Evolutionary conservation across 139 green algal species (phyloP), one percentile per base, ranked within the genome.

Genomic region (Trebouxia sp.): DNA sequence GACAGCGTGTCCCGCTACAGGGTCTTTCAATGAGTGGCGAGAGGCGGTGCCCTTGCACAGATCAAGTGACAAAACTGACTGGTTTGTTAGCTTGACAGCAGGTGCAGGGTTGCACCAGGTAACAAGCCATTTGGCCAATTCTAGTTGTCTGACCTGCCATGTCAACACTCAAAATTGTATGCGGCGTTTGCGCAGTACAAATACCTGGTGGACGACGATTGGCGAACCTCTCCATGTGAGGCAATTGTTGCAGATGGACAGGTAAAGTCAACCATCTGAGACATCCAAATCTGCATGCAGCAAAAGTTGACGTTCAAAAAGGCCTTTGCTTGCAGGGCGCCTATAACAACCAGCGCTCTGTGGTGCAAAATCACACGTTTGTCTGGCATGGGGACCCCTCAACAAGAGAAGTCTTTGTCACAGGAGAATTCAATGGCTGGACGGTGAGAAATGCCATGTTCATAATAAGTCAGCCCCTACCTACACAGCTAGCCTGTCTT

Each of bases 321-420:
- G 1, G 14, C 70, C 70, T 22, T 55, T 51, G 56, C 77, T 35
- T 77, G 78, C 65, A 78, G 76, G 83, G 83, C 15, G 80, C 58
- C 30, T 86, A 83, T 79, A 94, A 94, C 83, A 93, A 94, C 80
- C 82, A 90, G 45, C 76, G 85, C 20, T 62, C 85, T 11, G 82
- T 84, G 12, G 75, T 84, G 39, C 62, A 81, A 48, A 87, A 86
- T 38, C 67, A 62, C 22, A 77, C 42, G 6, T 90, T 92, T 55
- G 79, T 47, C 10, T 92, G 88, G 88, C 55, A 37, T 24, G 51
- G n/a, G 5, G 42, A 69, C 22, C 50, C 76, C 58, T 84, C 76
- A 11, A 82, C 84, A 17, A 22, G 30, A 14, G 79, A 89, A 32
- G 79, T 92, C 30, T 80, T 88, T 38, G 75, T 92, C 10, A 83